Conservation (phyloP, 2,329 filamentous ascomycete species). For the Stemphylium lycopersici region DNA sequence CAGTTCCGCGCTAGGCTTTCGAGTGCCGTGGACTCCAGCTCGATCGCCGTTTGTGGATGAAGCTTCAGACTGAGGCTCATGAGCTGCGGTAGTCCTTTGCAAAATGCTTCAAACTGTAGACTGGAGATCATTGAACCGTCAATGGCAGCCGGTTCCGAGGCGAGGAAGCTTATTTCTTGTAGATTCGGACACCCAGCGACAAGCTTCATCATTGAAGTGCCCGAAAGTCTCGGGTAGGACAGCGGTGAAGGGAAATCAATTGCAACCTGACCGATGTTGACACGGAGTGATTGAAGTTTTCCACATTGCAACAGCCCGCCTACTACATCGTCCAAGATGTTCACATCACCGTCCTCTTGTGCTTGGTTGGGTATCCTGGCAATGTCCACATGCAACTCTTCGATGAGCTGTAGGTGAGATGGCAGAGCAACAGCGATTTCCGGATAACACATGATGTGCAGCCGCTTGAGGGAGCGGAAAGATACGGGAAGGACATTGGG, state of each 20-base stretch:
- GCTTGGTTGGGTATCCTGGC: slow-evolving; percentile 30
- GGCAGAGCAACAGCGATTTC: slow-evolving; percentile 39
- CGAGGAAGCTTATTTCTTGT: slow-evolving; percentile 35
- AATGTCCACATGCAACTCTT: slow-evolving; percentile 39
- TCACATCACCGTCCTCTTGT: slow-evolving; percentile 22
- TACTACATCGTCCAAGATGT: slow-evolving; percentile 31
- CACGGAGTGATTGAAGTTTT: slow-evolving; percentile 28
- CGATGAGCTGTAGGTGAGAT: slow-evolving; percentile 26
- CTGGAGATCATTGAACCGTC: slow-evolving; percentile 36
- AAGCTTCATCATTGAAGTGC: slow-evolving; percentile 28
- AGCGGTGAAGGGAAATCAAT: slow-evolving; percentile 31
- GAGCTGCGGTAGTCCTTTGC: slow-evolving; percentile 29
- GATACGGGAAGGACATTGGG: slow-evolving; percentile 19
- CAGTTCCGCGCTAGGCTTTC: slow-evolving; percentile 38
- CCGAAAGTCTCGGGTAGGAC: slow-evolving; percentile 29
- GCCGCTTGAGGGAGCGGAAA: slow-evolving; percentile 30
- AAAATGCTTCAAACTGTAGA: slow-evolving; percentile 37
- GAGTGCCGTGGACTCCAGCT: slow-evolving; percentile 33
- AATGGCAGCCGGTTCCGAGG: slow-evolving; percentile 34
- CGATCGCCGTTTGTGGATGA: slow-evolving; percentile 31
- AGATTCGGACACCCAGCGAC: slow-evolving; percentile 30
- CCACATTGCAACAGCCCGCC: slow-evolving; percentile 23
- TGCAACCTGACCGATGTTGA: slow-evolving; percentile 35
- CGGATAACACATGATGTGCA: slow-evolving; percentile 42
- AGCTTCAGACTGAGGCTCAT: slow-evolving; percentile 34